These are phyloP conservation scores for Casuarina equisetifolia DNA, from an alignment of 306 rosid species.

Conservation along the genomic window DNA sequence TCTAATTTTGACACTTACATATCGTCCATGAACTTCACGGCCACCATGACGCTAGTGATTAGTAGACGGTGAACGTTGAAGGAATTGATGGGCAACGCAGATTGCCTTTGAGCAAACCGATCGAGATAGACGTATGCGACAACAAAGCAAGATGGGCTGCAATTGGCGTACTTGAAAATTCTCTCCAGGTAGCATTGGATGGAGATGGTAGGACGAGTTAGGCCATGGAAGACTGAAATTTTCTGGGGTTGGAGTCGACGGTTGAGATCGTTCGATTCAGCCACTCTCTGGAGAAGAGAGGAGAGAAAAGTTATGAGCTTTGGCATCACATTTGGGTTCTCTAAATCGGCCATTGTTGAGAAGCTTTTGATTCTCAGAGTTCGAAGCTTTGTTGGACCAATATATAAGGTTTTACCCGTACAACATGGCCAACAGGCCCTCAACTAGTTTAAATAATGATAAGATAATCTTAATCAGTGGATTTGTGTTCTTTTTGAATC, in stretches of 20 bases:
- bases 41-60: constrained; percentile 87
- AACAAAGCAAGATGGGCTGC: constrained; percentile 85
- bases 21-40: constrained; percentile 99
- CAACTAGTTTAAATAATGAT: constrained; percentile 14
- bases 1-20: constrained; percentile 47
- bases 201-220: constrained; percentile 72
- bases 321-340: constrained; percentile 70
- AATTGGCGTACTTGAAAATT: constrained; percentile 92
- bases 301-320: constrained; percentile 74
- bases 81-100: constrained; percentile 75
- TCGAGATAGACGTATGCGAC: constrained; percentile 91
- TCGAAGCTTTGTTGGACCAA: constrained; percentile 29
- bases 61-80: constrained; percentile 85
- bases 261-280: constrained; percentile 72
- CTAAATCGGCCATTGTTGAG: constrained; percentile 76
- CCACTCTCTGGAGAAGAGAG: constrained; percentile 71
- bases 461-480: constrained; percentile 16
- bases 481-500: constrained; percentile 7
- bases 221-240: constrained; percentile 86
- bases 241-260: constrained; percentile 50
- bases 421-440: constrained; percentile 18
- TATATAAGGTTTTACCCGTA: neutral
- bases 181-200: constrained; percentile 79
- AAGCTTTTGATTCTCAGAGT: constrained; percentile 23
- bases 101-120: constrained; percentile 81